Evolutionary conservation across 331 rosid genomes (phyloP).

Genomic region (Malus hybrid): DNA sequence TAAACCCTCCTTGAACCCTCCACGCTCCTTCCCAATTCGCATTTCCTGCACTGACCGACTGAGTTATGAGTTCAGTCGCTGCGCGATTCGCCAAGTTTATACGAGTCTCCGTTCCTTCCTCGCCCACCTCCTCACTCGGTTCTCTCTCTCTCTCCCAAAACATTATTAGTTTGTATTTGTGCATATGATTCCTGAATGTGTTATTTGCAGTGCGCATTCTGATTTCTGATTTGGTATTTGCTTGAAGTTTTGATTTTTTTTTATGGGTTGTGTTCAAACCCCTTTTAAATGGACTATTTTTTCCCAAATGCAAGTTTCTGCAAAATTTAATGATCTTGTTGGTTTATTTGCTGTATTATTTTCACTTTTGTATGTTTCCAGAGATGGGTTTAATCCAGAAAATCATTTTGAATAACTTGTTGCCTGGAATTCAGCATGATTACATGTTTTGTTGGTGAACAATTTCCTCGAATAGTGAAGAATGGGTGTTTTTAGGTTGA

Average conservation of each 20-base stretch:
- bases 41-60: neutral
- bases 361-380: neutral
- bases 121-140: slow-evolving; percentile 42
- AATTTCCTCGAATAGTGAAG: slow-evolving; percentile 8
- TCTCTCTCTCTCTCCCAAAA: slow-evolving; percentile 1
- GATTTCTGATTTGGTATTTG: neutral
- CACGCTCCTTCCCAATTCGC: neutral
- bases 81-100: slow-evolving; percentile 42
- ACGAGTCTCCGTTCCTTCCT: slow-evolving; percentile 26
- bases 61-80: slow-evolving; percentile 46
- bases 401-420: neutral
- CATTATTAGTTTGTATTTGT: neutral
- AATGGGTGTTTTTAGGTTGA: neutral
- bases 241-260: neutral
- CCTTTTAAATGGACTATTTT: neutral
- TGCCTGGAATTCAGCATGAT: neutral
- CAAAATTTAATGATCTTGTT: too few species aligned
- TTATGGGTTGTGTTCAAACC: neutral
- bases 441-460: neutral
- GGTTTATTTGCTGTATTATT: neutral
- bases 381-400: neutral
- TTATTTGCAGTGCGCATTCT: neutral
- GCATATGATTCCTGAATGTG: neutral
- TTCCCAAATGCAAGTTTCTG: neutral
- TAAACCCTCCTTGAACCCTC: slow-evolving; percentile 38